Base-by-base conservation (phyloP, 805 yeast genomes). In the Barnettozyma wickerhamii region DNA sequence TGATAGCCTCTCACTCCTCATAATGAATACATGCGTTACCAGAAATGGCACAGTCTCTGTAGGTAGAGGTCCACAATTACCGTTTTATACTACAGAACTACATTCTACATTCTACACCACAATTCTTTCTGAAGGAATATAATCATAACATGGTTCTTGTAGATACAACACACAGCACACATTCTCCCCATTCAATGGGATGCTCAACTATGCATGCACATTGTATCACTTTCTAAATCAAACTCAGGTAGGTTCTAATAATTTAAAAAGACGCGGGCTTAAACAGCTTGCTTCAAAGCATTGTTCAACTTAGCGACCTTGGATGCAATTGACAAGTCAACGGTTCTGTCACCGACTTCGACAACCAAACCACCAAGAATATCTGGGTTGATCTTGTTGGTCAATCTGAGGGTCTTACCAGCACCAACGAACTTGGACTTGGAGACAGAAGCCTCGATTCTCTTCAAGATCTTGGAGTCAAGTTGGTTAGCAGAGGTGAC, bases 281-380 rank as follows among this genome's bases (percentile, higher is more conserved):
- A 17, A 30, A 31, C 33, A 31, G 95, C 73, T 74, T 91, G 96
- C 56, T 76, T 72, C 65, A 93, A 79, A 55, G 84, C 79, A 68
- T 84, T 79, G 84, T 93, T 93, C 69, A 90, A 81, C 72, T 79
- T 88, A 65, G 85, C 73, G 63, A 93, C 79, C 76, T 84, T 89
- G 62, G 85, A 67, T 46, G 90, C 74, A 54, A 93, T 79, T 45
- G 95, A 83, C 65, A 91, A 76, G 71, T 93, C 99, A 58, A 89
- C 96, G 49, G 98, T 90, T 69, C 84, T 87, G 74, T 91, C 99
- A 61, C 91, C 96, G 58, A 93, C 87, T 70, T 90, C 96, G 46
- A 93, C 95, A 55, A 93, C 72, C 65, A 93, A 78, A 59, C 99
- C 99, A 62, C 99, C 99, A 65, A 86, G 75, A 63, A 93, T 86